Conservation (phyloP, 2,329 filamentous ascomycete genomes). For the Sporothrix dimorphospora region DNA sequence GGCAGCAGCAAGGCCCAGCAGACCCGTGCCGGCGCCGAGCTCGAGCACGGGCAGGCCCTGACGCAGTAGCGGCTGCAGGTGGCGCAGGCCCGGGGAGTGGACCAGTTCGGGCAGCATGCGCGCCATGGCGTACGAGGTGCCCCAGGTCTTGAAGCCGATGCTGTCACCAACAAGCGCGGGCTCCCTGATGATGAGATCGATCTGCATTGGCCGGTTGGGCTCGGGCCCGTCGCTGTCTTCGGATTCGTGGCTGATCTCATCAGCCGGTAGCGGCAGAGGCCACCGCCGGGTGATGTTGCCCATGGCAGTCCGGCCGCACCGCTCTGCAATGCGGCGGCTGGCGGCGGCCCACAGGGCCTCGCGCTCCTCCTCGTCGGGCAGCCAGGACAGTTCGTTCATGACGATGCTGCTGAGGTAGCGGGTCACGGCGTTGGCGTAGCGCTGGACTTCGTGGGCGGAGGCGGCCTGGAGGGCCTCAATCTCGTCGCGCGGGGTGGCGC, state of each 20-base stretch:
- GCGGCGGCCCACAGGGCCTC: conserved; percentile 78
- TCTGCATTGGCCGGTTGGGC: conserved; percentile 34
- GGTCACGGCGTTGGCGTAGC: conserved; percentile 51
- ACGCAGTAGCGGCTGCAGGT: conserved; percentile 8
- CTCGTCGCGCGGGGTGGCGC: conserved; percentile 47
- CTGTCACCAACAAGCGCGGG: conserved; percentile 86
- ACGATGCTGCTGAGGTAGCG: conserved; percentile 72
- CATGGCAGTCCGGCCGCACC: conserved; percentile 73
- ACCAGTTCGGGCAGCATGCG: conserved; percentile 59
- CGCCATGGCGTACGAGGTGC: conserved; percentile 83
- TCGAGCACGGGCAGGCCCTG: conserved; percentile 61
- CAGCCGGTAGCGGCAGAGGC: conserved; percentile 49
- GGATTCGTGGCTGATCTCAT: background rate
- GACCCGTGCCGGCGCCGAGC: conserved; percentile 85
- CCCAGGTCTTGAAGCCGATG: conserved; percentile 94
- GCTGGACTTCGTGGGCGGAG: conserved; percentile 48
- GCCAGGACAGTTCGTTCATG: conserved; percentile 68
- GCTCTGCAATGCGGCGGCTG: conserved; percentile 77
- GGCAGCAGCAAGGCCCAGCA: conserved; percentile 86
- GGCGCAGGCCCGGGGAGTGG: conserved; percentile 7
- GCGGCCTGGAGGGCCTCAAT: conserved; percentile 48
- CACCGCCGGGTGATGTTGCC: conserved; percentile 59
- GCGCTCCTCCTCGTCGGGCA: conserved; percentile 65
- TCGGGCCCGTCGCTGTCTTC: background rate
- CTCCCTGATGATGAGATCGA: conserved; percentile 77